Evolutionary conservation across 331 rosid species (phyloP).

Genomic region (Prunus yedoensis): DNA sequence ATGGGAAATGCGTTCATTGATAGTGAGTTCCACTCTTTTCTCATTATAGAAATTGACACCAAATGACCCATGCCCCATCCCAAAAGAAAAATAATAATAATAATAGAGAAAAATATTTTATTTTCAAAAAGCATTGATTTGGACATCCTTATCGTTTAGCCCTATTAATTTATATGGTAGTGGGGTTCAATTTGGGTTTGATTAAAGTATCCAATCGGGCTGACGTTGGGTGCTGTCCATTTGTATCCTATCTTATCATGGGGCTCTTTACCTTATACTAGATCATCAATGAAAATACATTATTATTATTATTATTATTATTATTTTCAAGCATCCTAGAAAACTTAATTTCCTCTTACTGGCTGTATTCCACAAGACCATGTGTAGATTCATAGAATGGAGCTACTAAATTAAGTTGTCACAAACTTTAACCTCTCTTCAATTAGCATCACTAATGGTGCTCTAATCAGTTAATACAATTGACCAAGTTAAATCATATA

Average conservation of each 20-base stretch:
- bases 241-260: too few species aligned
- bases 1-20: background rate
- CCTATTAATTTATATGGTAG: background rate
- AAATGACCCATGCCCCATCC: background rate
- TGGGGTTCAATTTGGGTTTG: background rate
- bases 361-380: too few species aligned
- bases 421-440: background rate
- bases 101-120: background rate
- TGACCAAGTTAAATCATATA: background rate
- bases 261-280: too few species aligned
- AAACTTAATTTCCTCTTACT: too few species aligned
- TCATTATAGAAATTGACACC: background rate
- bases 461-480: background rate
- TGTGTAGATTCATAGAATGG: too few species aligned
- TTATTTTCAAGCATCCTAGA: too few species aligned
- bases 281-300: too few species aligned
- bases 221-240: background rate
- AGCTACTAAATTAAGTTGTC: background rate
- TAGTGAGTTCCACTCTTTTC: background rate
- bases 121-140: background rate
- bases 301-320: too few species aligned
- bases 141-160: constrained; percentile 1
- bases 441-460: background rate
- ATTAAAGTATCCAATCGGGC: background rate
- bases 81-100: background rate